Evolutionary conservation across 208 protist species (phyloP).

Genomic region (Leishmania guyanensis): DNA sequence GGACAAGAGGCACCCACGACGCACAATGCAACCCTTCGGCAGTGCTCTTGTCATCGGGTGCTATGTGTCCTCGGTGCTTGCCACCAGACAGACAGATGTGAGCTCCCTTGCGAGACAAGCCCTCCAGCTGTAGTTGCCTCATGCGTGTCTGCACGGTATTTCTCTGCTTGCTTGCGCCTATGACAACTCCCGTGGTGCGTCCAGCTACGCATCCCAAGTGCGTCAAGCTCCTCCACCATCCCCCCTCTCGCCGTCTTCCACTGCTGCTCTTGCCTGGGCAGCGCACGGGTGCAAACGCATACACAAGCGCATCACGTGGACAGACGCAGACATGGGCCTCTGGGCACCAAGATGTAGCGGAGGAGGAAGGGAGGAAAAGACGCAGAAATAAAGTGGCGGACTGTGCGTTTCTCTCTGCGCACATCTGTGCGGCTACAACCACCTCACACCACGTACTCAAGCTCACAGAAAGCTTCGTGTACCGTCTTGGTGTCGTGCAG

Average conservation of each 20-base stretch:
- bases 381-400: not conserved
- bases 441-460: constrained; percentile 49
- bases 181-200: not conserved
- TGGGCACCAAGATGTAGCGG: not conserved
- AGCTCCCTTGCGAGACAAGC: not conserved
- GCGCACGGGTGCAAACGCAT: not conserved
- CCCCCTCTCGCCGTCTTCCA: not conserved
- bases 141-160: not conserved
- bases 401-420: not conserved
- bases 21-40: not conserved
- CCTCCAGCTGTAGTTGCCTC: not conserved
- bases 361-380: not conserved
- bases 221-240: not conserved
- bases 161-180: not conserved
- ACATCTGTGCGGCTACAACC: not conserved
- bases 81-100: not conserved
- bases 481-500: constrained; percentile 26
- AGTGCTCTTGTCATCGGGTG: not conserved
- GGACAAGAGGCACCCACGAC: not conserved
- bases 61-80: not conserved
- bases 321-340: not conserved
- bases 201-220: not conserved
- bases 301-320: not conserved
- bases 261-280: not conserved
- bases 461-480: constrained; percentile 60